Evolutionary conservation across 805 yeast species (phyloP), one percentile per base, ranked within the genome.

Genomic region (Metschnikowia reukaufii): DNA sequence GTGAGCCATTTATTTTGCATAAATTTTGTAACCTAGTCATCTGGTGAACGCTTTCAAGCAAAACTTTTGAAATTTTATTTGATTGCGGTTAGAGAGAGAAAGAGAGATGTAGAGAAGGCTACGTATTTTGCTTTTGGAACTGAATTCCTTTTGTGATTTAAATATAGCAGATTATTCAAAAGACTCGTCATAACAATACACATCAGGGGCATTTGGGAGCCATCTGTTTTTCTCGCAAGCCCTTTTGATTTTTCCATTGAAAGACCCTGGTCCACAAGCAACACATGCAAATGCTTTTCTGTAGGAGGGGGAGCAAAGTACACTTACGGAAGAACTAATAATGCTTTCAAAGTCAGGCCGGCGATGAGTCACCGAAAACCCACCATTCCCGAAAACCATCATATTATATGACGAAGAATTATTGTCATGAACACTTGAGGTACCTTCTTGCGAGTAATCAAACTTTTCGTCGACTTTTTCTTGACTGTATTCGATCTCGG

Each of bases 181-280:
- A 8, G 67, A 53, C 47, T 74, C 78, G 10, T 66, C 64, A 51
- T 71, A 70, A 49, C 71, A 65, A 53, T 74, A 73, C 36, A 75
- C 61, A 48, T 73, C 73, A 0, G 77, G 76, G 1, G 70, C 61
- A 35, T 62, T 50, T 18, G 45, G 44, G 9, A 44, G 31, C 58
- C 62, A 58, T 16, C 68, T 57, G 44, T 59, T 56, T 30, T 56
- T 58, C 38, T 66, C 68, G 37, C 74, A 62, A 21, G 57, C 62
- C 4, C 42, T 44, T 42, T 62, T 65, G 12, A 72, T 57, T 13
- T 45, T 48, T 15, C 60, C 54, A 5, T 69, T 62, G 47, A 76
- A 67, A 0, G 46, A 51, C 2, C 45, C 51, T 1, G 76, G 71
- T 0, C 80, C 80, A 61, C 79, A 74, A 15, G 63, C 57, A 9